phyloP scores from a whole-genome alignment of 1,284 basidiomycete species.

The Agroathelia rolfsii region DNA sequence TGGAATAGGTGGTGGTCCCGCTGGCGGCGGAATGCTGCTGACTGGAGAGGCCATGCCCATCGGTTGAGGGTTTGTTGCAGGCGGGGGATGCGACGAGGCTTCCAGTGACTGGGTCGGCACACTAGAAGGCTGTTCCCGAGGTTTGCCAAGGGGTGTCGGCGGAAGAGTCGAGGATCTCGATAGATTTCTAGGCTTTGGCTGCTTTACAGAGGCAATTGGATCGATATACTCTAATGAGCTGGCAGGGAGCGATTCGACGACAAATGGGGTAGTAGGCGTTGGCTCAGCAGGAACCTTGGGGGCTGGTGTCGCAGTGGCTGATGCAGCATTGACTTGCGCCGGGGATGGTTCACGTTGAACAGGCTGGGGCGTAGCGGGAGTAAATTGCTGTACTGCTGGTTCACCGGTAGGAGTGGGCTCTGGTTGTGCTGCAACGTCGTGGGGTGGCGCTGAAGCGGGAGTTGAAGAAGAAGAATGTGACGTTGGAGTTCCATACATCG shows the following conservation, averaged over 20 bases:
- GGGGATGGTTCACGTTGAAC: too few species aligned
- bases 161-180: neutral
- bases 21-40: constrained; percentile 6
- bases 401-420: neutral
- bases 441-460: neutral
- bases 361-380: too few species aligned
- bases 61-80: constrained; percentile 9
- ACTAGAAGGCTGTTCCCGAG: too few species aligned
- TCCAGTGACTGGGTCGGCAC: too few species aligned
- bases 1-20: constrained; percentile 9
- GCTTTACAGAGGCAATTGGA: neutral
- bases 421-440: neutral
- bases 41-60: constrained; percentile 14
- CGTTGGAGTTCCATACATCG: constrained; percentile 5
- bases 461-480: constrained; percentile 3
- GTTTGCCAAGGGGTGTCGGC: too few species aligned
- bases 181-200: constrained; percentile 9
- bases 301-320: neutral
- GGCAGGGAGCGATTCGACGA: too few species aligned
- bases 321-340: constrained; percentile 1
- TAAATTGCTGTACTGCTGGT: neutral
- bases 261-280: too few species aligned
- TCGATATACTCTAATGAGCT: too few species aligned
- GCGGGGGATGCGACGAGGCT: constrained; percentile 14
- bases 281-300: too few species aligned